Percentiles rank a stretch among this genome's conserved stretches.
phyloP scores from a whole-genome alignment of 306 rosid species.

The Trichosanthes truncata region DNA sequence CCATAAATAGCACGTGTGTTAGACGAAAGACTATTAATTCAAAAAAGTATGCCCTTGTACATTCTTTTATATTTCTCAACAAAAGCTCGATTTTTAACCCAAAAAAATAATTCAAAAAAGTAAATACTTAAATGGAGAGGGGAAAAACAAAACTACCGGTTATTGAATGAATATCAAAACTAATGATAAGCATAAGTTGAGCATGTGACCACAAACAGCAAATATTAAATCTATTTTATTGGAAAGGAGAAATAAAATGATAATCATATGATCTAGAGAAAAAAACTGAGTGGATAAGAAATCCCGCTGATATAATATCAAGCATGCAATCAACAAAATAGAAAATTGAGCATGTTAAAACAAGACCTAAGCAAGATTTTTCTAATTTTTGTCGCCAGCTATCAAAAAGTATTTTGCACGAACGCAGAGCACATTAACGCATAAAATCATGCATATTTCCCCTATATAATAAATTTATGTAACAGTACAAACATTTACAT shows the following conservation, averaged over 20 bases:
- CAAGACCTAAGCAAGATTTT: not conserved
- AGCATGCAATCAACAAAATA: not conserved
- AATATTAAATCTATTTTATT: not conserved
- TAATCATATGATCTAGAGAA: not conserved
- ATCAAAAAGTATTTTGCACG: not conserved
- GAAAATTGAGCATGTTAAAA: not conserved
- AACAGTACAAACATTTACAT: not conserved
- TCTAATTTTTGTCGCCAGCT: not conserved
- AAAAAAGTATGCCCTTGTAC: not conserved
- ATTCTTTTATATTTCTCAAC: too few relatives aligned
- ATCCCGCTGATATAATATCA: not conserved
- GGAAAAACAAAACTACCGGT: not conserved
- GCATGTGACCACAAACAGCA: not conserved
- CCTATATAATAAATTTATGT: not conserved
- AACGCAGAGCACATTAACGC: not conserved
- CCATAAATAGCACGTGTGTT: not conserved
- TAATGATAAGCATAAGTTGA: not conserved
- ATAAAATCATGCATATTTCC: not conserved
- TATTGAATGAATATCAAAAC: not conserved
- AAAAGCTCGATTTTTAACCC: too few relatives aligned
- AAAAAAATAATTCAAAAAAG: not conserved
- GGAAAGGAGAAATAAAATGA: not conserved
- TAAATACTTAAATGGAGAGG: not conserved
- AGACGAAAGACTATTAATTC: too few relatives aligned
- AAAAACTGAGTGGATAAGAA: not conserved